These are phyloP conservation scores for Tephrocybe sp. DNA, from an alignment of 768 basidiomycete genomes.

Conservation along the genomic window DNA sequence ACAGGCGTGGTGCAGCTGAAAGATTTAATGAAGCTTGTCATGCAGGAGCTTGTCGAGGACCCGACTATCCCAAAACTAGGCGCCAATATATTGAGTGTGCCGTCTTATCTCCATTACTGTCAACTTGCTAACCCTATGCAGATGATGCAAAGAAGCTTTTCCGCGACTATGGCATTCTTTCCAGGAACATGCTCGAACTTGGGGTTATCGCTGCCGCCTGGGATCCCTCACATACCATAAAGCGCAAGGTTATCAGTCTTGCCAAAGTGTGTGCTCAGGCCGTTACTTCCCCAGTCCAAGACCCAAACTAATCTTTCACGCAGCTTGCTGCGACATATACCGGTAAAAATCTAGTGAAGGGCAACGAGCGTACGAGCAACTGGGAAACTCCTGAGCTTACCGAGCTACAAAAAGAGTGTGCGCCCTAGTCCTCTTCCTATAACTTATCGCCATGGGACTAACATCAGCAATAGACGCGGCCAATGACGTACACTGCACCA, in stretches of 20 bases:
- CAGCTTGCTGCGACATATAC: constrained; percentile 32
- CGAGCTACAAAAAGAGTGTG: constrained; percentile 26
- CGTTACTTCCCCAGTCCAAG: neutral
- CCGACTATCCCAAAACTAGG: constrained; percentile 27
- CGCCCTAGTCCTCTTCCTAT: neutral
- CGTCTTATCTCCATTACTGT: neutral
- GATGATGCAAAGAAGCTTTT: constrained; percentile 37
- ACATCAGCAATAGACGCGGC: constrained; percentile 29
- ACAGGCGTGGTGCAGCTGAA: too few species aligned
- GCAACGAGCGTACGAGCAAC: constrained; percentile 26
- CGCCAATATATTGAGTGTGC: constrained; percentile 30
- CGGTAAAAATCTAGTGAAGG: constrained; percentile 27
- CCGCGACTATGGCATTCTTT: constrained; percentile 35
- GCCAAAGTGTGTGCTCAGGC: constrained; percentile 24
- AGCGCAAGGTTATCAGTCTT: constrained; percentile 28
- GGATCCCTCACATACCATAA: constrained; percentile 21
- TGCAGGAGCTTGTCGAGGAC: constrained; percentile 29
- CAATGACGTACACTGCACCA: constrained; percentile 32
- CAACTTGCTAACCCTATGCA: constrained; percentile 4
- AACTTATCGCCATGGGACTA: neutral
- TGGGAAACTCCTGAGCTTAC: constrained; percentile 29
- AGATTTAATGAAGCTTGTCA: neutral
- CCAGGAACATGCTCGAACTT: constrained; percentile 32
- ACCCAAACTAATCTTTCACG: neutral
- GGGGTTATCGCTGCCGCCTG: constrained; percentile 28